Percentiles rank a stretch among this genome's conserved stretches.
Conservation (phyloP, 306 rosid genomes). For the Cercis canadensis region DNA sequence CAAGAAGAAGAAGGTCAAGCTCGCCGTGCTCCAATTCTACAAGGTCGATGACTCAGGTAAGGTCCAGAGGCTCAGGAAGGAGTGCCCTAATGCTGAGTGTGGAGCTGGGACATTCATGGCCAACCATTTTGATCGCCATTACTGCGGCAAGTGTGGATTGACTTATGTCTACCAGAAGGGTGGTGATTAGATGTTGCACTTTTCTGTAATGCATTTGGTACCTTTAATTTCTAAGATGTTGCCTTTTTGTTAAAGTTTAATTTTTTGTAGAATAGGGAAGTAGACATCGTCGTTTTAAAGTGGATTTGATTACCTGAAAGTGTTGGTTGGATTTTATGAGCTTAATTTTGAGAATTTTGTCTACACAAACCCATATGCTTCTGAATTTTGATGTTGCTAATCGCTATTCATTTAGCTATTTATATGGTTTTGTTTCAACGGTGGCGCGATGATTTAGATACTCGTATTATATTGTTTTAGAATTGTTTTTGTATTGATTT, state of each 20-base stretch:
- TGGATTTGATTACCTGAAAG: not conserved
- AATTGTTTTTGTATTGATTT: not conserved
- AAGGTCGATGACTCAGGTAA: slow-evolving; percentile 90
- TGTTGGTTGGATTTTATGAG: not conserved
- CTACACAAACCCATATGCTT: not conserved
- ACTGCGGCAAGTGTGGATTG: slow-evolving; percentile 91
- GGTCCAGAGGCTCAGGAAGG: slow-evolving; percentile 89
- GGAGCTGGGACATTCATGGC: slow-evolving; percentile 98
- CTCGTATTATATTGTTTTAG: not conserved
- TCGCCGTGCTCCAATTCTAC: slow-evolving; percentile 80
- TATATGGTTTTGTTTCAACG: too few species aligned
- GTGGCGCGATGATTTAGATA: not conserved
- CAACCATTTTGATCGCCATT: slow-evolving; percentile 87
- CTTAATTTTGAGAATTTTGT: not conserved
- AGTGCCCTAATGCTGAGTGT: slow-evolving; percentile 89
- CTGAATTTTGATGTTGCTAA: too few species aligned
- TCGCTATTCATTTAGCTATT: too few species aligned
- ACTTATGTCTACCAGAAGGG: slow-evolving; percentile 90
- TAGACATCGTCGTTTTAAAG: not conserved
- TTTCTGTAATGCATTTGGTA: not conserved
- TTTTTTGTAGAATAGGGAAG: not conserved
- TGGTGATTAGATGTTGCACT: slow-evolving; percentile 53
- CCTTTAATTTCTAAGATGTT: not conserved
- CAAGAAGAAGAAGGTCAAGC: slow-evolving; percentile 96
- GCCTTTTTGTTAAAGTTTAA: not conserved